Evolutionary conservation across 805 yeast genomes (phyloP).

Genomic region (Pichia eremophila): DNA sequence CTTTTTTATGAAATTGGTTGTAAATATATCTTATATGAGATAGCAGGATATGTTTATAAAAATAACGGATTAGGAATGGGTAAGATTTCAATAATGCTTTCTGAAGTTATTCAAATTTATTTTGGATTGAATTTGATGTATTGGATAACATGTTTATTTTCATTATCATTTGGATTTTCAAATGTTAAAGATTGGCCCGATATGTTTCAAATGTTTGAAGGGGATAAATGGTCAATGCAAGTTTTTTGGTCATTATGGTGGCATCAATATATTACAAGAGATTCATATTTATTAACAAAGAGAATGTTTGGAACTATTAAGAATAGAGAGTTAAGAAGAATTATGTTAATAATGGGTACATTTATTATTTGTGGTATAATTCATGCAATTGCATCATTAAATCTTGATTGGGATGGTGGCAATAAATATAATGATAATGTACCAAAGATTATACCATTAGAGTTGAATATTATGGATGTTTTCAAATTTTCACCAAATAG

Average conservation of each 20-base stretch:
- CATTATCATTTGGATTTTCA: slow-evolving; percentile 1
- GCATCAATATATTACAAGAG: slow-evolving; percentile 11
- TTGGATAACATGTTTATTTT: slow-evolving; percentile 2
- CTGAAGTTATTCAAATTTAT: background rate
- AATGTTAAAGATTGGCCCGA: slow-evolving; percentile 8
- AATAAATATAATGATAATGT: background rate
- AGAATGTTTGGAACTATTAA: background rate
- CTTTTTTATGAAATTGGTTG: slow-evolving; percentile 1
- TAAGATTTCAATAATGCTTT: background rate
- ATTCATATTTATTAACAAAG: slow-evolving; percentile 1
- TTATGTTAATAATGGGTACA: background rate
- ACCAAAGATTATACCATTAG: background rate
- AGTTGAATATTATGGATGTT: background rate
- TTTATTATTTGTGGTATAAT: slow-evolving; percentile 1
- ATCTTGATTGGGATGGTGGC: background rate
- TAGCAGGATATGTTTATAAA: background rate
- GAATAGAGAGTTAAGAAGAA: background rate
- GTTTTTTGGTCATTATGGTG: slow-evolving; percentile 10
- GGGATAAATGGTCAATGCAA: slow-evolving; percentile 2
- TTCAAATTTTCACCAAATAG: background rate
- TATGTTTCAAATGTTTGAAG: slow-evolving; percentile 3
- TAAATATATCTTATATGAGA: slow-evolving; percentile 7
- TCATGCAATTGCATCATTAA: background rate
- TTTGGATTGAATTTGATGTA: slow-evolving; percentile 6
- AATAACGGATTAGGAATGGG: too few relatives aligned